Conservation (phyloP, 2,329 filamentous ascomycete species). For the Botrytis squamosa region DNA sequence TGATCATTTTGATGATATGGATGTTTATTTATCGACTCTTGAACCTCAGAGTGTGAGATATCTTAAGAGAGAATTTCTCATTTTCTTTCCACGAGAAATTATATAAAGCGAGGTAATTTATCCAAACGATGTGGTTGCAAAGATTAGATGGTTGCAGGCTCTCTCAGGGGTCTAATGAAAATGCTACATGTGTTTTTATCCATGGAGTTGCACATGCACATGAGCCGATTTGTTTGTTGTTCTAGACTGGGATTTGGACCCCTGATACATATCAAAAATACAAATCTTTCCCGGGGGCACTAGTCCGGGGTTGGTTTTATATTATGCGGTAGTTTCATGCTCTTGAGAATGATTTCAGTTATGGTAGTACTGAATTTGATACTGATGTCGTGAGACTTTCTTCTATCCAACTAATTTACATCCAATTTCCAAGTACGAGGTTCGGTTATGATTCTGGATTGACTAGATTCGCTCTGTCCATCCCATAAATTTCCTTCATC, state of each 20-base stretch:
- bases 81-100: not conserved
- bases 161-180: not conserved
- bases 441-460: constrained; percentile 17
- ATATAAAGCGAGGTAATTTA: not conserved
- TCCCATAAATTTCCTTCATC: constrained; percentile 1
- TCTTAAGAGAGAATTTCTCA: not conserved
- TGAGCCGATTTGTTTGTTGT: not conserved
- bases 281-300: not conserved
- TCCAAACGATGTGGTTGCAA: not conserved
- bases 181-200: not conserved
- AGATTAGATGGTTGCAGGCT: not conserved
- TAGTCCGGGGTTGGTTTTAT: not conserved
- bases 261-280: not conserved
- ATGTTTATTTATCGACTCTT: not conserved
- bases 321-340: not conserved
- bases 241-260: not conserved
- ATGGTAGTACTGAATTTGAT: not conserved
- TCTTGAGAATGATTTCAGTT: not conserved
- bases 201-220: not conserved
- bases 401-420: not conserved
- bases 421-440: constrained; percentile 5
- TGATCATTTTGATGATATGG: not conserved
- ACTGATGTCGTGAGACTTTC: not conserved
- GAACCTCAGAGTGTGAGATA: not conserved
- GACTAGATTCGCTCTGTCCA: constrained; percentile 13